These are phyloP conservation scores for Xylaria longipes DNA, from an alignment of 495 filamentous ascomycete genomes.

Conservation along the genomic window DNA sequence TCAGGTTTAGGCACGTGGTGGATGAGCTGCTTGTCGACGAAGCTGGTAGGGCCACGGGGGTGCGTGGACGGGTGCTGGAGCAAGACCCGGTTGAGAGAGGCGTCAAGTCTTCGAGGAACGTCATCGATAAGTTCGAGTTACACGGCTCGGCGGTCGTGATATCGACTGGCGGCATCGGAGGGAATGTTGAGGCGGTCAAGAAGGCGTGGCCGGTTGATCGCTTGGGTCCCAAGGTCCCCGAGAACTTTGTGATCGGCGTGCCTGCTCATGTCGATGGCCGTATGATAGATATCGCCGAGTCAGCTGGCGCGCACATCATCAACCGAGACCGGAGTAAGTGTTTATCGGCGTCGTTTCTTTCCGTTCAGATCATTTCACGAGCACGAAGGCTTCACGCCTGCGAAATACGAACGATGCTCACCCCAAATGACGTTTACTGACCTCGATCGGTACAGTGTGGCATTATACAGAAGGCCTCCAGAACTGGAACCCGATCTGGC, in stretches of 20 bases:
- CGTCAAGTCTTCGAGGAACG: conserved; percentile 48
- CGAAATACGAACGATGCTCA: background rate
- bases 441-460: conserved; percentile 43
- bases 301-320: conserved; percentile 52
- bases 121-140: conserved; percentile 53
- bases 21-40: conserved; percentile 57
- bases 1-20: conserved; percentile 55
- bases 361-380: background rate
- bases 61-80: conserved; percentile 54
- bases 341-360: background rate
- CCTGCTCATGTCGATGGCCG: conserved; percentile 60
- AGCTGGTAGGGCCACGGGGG: conserved; percentile 53
- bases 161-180: conserved; percentile 57
- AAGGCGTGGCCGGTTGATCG: conserved; percentile 54
- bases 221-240: conserved; percentile 52
- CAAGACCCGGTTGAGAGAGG: conserved; percentile 48
- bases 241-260: conserved; percentile 58
- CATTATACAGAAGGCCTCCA: conserved; percentile 61
- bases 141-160: conserved; percentile 52
- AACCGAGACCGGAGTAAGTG: conserved; percentile 52
- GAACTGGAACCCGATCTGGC: conserved; percentile 62
- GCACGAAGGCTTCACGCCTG: background rate
- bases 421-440: background rate
- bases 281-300: conserved; percentile 57
- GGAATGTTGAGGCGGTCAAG: conserved; percentile 58